A percentile compares a stretch with the other conserved stretches of the same genome.
phyloP scores from a whole-genome alignment of 257 asterid genomes.

The Lavandula angustifolia region DNA sequence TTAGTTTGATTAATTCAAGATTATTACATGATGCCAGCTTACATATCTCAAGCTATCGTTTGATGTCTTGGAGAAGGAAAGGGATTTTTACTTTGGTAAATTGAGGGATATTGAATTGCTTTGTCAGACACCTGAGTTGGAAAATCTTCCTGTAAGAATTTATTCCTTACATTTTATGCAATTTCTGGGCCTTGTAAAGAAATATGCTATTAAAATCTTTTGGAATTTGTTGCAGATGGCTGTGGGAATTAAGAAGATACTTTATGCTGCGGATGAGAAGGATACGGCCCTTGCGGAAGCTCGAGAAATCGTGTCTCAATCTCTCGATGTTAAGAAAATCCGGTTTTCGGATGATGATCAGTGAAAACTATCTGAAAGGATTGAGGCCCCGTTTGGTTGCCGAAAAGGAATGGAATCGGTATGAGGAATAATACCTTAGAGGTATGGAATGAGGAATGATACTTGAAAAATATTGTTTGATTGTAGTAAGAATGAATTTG shows the following conservation, averaged over 20 bases:
- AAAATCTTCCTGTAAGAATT: slow-evolving; percentile 55
- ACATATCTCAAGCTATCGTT: slow-evolving; percentile 69
- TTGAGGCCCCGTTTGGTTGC: too few species aligned
- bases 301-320: slow-evolving; percentile 50
- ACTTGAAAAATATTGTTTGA: too few species aligned
- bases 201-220: background rate
- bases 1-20: slow-evolving; percentile 9
- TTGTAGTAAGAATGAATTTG: too few species aligned
- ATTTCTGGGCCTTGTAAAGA: background rate
- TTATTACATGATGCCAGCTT: slow-evolving; percentile 41
- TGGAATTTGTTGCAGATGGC: slow-evolving; percentile 55
- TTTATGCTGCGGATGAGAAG: slow-evolving; percentile 75
- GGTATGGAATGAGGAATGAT: too few species aligned
- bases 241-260: slow-evolving; percentile 65
- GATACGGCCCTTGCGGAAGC: slow-evolving; percentile 75
- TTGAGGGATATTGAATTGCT: slow-evolving; percentile 78
- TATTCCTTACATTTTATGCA: background rate
- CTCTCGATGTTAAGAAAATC: slow-evolving; percentile 4
- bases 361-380: slow-evolving; percentile 10
- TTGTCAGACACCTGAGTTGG: slow-evolving; percentile 66
- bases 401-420: too few species aligned
- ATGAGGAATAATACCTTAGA: too few species aligned
- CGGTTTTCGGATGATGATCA: slow-evolving; percentile 33
- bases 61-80: slow-evolving; percentile 80
- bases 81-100: slow-evolving; percentile 89